Evolutionary conservation across 176 grass and related monocot genomes (phyloP).

Genomic region (Urochloa ruziziensis): DNA sequence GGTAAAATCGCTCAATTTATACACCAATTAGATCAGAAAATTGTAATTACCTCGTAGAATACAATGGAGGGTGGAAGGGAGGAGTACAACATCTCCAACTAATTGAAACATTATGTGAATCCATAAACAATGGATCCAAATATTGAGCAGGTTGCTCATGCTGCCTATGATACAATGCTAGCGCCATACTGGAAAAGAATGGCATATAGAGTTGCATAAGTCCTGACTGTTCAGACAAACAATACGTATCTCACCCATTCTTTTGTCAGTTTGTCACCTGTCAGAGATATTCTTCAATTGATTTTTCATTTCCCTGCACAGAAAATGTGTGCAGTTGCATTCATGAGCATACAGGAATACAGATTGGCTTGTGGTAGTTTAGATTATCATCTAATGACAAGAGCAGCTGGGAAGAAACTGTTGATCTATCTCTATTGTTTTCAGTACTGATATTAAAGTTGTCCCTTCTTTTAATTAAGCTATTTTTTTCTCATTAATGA

Average conservation of each 20-base stretch:
- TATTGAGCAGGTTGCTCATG: neutral
- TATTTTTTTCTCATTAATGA: constrained; percentile 22
- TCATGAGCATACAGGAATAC: constrained; percentile 35
- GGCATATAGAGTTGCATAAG: constrained; percentile 5
- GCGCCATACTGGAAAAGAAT: neutral
- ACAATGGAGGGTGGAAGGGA: neutral
- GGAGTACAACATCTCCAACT: neutral
- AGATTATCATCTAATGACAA: constrained; percentile 24
- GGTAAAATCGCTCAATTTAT: constrained; percentile 5
- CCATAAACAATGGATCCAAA: constrained; percentile 7
- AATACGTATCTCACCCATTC: neutral
- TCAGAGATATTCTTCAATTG: constrained; percentile 20
- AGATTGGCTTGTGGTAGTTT: constrained; percentile 18
- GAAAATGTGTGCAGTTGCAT: constrained; percentile 11
- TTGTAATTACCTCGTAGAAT: neutral
- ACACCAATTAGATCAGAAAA: neutral
- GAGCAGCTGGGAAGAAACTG: neutral
- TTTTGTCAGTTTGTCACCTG: constrained; percentile 7
- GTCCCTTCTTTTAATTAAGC: neutral
- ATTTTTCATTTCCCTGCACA: neutral
- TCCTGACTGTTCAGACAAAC: constrained; percentile 3
- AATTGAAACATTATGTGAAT: neutral
- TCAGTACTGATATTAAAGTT: neutral
- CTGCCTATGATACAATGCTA: neutral
- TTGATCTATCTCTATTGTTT: neutral